These are phyloP conservation scores for Phytophthora sojae DNA, from an alignment of 352 stramenopile genomes.

Conservation along the genomic window DNA sequence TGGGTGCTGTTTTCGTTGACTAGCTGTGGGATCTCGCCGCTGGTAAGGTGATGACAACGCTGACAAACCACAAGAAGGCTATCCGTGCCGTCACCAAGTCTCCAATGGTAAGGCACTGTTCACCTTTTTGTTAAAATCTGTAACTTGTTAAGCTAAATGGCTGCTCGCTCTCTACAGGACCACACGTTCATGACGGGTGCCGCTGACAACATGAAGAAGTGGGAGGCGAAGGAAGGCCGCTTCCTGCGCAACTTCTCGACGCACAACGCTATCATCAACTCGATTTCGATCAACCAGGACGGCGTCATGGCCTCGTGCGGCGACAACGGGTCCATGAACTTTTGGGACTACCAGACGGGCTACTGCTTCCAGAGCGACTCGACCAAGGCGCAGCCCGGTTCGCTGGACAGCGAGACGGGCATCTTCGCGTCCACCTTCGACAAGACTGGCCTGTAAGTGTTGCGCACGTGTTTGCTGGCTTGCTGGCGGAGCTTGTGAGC, in stretches of 20 bases:
- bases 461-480: neutral
- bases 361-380: conserved; percentile 97
- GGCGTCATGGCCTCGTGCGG: conserved; percentile 96
- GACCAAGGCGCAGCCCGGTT: conserved; percentile 96
- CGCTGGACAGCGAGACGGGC: conserved; percentile 97
- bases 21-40: conserved; percentile 98
- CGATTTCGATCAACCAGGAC: conserved; percentile 98
- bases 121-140: neutral
- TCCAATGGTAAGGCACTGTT: conserved; percentile 59
- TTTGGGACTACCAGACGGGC: conserved; percentile 99
- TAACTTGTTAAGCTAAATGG: neutral
- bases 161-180: conserved; percentile 61
- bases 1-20: conserved; percentile 9
- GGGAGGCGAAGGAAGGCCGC: conserved; percentile 94
- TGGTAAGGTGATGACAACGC: conserved; percentile 97
- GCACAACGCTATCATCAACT: conserved; percentile 99
- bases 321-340: conserved; percentile 98
- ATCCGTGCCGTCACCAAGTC: conserved; percentile 93
- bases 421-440: conserved; percentile 98
- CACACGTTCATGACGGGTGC: conserved; percentile 97
- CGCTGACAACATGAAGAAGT: conserved; percentile 99
- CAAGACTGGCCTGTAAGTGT: conserved; percentile 93
- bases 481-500: neutral
- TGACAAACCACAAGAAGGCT: conserved; percentile 99
- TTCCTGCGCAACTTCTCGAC: conserved; percentile 98